Evolutionary conservation across 2,329 filamentous ascomycete species (phyloP), one percentile per base, ranked within the genome.

Genomic region (Fusarium pininemorale): DNA sequence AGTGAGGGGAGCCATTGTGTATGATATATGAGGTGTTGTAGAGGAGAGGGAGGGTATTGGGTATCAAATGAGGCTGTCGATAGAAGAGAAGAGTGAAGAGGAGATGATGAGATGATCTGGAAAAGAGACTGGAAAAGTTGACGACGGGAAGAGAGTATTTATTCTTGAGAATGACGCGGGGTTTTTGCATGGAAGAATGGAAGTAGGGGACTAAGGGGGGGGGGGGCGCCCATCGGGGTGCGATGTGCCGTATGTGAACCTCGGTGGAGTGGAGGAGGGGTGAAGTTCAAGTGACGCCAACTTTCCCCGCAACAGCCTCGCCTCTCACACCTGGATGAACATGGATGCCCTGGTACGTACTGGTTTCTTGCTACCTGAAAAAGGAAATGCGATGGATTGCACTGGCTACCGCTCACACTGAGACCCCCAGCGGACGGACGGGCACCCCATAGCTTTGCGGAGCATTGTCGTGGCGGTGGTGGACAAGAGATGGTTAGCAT

Each of bases 1-100:
- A 63, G 87, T 87, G 78, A 91, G 79, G 70, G 66, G 78, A 74
- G 68, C 68, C 63, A 79, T 78, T 77, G 70, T 77, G 64, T 51
- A 63, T 53, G 51, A 51, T 70, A 45, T 76, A 44, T 75, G 60
- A 18, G 41, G 56, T 64, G 66, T 67, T 55, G 41, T 53, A 44
- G 45, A 51, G 45, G 32, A 55, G 57, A 55, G 47, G 42, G 41
- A 57, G 57, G 70, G 64, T 67, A 60, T 59, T 63, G 69, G 76
- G 78, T 78, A 77, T 78, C 75, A 68, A 61, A 70, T 64, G 61
- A 61, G 68, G 50, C 65, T 62, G 55, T 60, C 59, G 65, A 51
- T 24, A 60, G 59, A 72, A 53, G 50, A 68, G 69, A 66, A 37
- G 48, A 37, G 30, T 59, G 47, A 59, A 32, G 60, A 62, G 61